A percentile compares a stretch with the other conserved stretches of the same genome.
phyloP scores from a whole-genome alignment of 805 yeast species.

The Ogataea sp. region DNA sequence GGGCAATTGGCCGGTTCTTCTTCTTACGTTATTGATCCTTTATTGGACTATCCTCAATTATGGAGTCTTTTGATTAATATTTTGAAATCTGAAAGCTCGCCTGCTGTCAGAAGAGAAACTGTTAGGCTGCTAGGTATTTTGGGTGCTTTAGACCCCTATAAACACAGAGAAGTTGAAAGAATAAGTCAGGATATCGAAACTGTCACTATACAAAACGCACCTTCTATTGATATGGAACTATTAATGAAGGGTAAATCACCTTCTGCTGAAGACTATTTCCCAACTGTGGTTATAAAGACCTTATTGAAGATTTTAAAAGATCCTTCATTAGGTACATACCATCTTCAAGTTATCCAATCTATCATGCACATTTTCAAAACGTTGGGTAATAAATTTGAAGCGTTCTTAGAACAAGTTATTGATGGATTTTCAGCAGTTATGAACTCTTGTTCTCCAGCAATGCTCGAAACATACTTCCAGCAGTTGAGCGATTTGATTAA shows the following conservation, averaged over 20 bases:
- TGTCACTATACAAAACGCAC: constrained; percentile 70
- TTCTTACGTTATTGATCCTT: constrained; percentile 92
- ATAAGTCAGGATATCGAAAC: constrained; percentile 24
- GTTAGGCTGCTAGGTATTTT: constrained; percentile 84
- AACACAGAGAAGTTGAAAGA: constrained; percentile 85
- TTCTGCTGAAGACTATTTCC: constrained; percentile 84
- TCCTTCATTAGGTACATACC: constrained; percentile 76
- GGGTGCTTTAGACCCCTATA: constrained; percentile 96
- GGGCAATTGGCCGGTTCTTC: constrained; percentile 88
- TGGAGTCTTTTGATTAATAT: constrained; percentile 76
- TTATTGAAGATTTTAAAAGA: constrained; percentile 80
- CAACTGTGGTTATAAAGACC: constrained; percentile 87
- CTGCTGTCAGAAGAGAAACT: constrained; percentile 74
- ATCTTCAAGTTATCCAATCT: constrained; percentile 89
- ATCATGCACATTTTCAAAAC: constrained; percentile 87
- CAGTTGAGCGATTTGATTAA: constrained; percentile 73
- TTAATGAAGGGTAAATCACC: constrained; percentile 94
- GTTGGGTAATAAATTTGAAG: constrained; percentile 79
- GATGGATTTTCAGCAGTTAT: constrained; percentile 84
- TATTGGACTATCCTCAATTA: constrained; percentile 84
- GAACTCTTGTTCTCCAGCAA: constrained; percentile 68
- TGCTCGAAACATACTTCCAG: constrained; percentile 83
- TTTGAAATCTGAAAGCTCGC: constrained; percentile 70
- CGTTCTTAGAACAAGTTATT: constrained; percentile 79
- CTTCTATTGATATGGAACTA: constrained; percentile 83